Evolutionary conservation across 2,329 filamentous ascomycete species (phyloP).

Genomic region (Paecilomyces sp.): DNA sequence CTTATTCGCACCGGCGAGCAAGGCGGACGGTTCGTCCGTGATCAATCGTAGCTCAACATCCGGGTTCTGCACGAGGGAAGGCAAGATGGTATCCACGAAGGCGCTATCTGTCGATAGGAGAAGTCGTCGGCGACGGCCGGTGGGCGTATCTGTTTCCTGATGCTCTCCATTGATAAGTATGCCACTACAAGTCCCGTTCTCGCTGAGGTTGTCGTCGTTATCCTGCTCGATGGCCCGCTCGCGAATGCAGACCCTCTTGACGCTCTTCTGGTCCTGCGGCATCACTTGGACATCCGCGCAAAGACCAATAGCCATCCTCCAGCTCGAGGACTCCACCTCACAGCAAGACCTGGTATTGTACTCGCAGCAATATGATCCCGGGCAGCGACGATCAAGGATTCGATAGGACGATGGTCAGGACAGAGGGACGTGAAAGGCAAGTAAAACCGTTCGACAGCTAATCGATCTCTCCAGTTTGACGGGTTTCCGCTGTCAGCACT

Average conservation of each 20-base stretch:
- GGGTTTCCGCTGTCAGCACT: background rate
- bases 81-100: constrained; percentile 32
- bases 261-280: background rate
- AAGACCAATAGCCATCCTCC: constrained; percentile 6
- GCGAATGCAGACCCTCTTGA: constrained; percentile 8
- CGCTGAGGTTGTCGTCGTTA: constrained; percentile 9
- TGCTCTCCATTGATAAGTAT: background rate
- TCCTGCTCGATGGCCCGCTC: constrained; percentile 22
- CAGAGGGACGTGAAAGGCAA: background rate
- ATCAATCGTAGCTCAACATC: constrained; percentile 36
- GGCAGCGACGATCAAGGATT: background rate
- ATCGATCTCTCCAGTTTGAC: background rate
- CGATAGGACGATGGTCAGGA: background rate
- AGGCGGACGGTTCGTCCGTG: constrained; percentile 28
- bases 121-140: constrained; percentile 20
- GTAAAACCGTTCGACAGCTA: background rate
- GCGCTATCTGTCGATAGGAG: constrained; percentile 32
- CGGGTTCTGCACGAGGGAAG: constrained; percentile 29
- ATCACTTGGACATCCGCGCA: constrained; percentile 3
- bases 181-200: constrained; percentile 3
- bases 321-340: background rate
- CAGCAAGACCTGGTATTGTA: background rate
- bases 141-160: constrained; percentile 5
- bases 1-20: constrained; percentile 29
- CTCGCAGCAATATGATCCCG: background rate